Percentiles rank a stretch among this genome's conserved stretches.
Evolutionary conservation across 2,329 filamentous ascomycete genomes (phyloP).

Genomic region (Xylariaceae sp.): DNA sequence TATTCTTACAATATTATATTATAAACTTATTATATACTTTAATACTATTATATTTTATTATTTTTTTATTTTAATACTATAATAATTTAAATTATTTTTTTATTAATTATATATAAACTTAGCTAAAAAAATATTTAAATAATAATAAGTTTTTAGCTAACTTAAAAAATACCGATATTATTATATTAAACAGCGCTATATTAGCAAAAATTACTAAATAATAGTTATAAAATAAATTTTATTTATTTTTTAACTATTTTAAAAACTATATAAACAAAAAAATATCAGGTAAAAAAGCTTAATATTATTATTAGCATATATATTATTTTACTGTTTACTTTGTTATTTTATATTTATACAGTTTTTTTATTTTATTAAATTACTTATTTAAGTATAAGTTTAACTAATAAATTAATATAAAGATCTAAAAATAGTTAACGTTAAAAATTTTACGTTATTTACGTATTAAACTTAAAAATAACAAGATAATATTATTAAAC

Average conservation of each 20-base stretch:
- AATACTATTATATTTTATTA: neutral
- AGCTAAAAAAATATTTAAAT: constrained; percentile 2
- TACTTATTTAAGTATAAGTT: constrained; percentile 1
- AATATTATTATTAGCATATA: constrained; percentile 5
- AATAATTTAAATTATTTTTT: neutral
- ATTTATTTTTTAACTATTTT: constrained; percentile 6
- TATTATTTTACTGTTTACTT: constrained; percentile 2
- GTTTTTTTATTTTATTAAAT: constrained; percentile 3
- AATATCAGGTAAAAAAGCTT: neutral
- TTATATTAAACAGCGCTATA: neutral
- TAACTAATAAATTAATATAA: no score
- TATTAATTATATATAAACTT: neutral
- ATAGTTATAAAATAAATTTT: constrained; percentile 3
- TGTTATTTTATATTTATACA: neutral
- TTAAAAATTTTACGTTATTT: neutral
- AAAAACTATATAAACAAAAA: constrained; percentile 8
- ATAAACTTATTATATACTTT: neutral
- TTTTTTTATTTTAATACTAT: neutral
- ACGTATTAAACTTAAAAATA: no score
- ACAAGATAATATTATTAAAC: no score
- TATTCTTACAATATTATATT: neutral
- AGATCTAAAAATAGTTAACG: constrained; percentile 1
- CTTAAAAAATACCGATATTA: neutral
- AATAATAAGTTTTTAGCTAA: neutral
- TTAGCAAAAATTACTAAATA: neutral